These are phyloP conservation scores for Phaeolepiota aurea DNA, from an alignment of 768 basidiomycete genomes.

Conservation along the genomic window DNA sequence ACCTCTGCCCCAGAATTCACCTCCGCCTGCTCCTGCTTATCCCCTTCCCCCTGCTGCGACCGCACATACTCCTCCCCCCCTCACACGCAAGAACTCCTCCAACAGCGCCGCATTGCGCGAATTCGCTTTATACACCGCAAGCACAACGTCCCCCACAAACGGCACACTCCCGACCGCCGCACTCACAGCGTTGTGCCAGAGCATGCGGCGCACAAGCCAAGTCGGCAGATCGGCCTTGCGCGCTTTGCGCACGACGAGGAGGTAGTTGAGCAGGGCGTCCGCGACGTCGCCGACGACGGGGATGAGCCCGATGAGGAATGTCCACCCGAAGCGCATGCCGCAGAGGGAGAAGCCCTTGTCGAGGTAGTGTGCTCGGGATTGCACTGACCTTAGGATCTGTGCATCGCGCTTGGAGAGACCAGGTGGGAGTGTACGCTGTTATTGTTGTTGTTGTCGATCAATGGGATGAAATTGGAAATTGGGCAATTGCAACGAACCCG, in stretches of 20 bases:
- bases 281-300: slow-evolving; percentile 64
- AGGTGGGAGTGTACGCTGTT: slow-evolving; percentile 59
- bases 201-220: slow-evolving; percentile 69
- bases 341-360: slow-evolving; percentile 81
- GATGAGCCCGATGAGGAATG: slow-evolving; percentile 71
- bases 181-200: slow-evolving; percentile 66
- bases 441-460: background rate
- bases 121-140: slow-evolving; percentile 82
- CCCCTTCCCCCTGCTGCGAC: too few species aligned
- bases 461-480: slow-evolving; percentile 1
- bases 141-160: slow-evolving; percentile 62
- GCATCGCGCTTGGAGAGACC: slow-evolving; percentile 74
- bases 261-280: slow-evolving; percentile 60
- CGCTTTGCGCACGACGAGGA: slow-evolving; percentile 70
- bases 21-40: slow-evolving; percentile 16
- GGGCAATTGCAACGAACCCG: slow-evolving; percentile 33
- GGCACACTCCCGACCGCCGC: slow-evolving; percentile 62
- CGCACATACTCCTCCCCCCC: slow-evolving; percentile 70
- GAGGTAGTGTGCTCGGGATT: slow-evolving; percentile 73
- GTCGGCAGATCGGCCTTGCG: slow-evolving; percentile 57
- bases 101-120: slow-evolving; percentile 81
- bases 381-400: slow-evolving; percentile 65
- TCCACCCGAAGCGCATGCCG: slow-evolving; percentile 82
- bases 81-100: slow-evolving; percentile 74
- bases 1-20: slow-evolving; percentile 11